Percentiles rank a stretch among this genome's conserved stretches.
These are phyloP conservation scores for Babesia bigemina DNA, from an alignment of 169 alveolate species.

Conservation along the genomic window DNA sequence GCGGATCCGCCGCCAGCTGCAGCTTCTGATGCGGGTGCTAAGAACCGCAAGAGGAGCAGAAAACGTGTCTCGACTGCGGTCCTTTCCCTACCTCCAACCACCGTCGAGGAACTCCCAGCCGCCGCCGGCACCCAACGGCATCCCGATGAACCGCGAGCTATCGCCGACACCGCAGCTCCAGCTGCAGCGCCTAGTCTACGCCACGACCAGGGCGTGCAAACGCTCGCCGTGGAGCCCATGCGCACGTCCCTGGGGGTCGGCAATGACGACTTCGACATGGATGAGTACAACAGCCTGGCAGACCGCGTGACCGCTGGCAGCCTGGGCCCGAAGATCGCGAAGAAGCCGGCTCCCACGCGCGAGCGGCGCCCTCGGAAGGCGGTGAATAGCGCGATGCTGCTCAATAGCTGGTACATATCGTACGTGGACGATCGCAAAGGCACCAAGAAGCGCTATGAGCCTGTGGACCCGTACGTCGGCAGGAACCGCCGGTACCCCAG, in stretches of 20 bases:
- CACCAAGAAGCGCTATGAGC: constrained; percentile 1
- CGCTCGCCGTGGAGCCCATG: background rate
- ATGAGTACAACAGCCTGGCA: constrained; percentile 10
- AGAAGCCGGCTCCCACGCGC: background rate
- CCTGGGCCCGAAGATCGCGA: background rate
- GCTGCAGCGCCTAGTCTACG: background rate
- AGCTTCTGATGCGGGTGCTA: background rate
- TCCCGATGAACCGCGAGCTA: background rate
- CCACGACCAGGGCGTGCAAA: constrained; percentile 27
- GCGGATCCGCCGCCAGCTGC: background rate
- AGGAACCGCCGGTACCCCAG: constrained; percentile 52
- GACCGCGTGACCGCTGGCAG: constrained; percentile 4
- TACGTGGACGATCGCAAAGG: constrained; percentile 13
- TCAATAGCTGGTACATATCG: constrained; percentile 61
- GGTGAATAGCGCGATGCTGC: constrained; percentile 46
- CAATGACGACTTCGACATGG: constrained; percentile 26
- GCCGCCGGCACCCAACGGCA: background rate
- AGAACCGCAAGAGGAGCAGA: background rate
- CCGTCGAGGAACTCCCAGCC: background rate
- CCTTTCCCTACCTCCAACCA: background rate
- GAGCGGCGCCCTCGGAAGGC: background rate
- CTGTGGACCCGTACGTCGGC: constrained; percentile 7
- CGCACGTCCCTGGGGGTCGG: constrained; percentile 26
- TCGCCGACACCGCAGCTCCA: background rate
- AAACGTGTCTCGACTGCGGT: background rate